A percentile compares a stretch with the other conserved stretches of the same genome.
Conservation (phyloP, 495 filamentous ascomycete genomes). For the Geopyxis carbonaria region DNA sequence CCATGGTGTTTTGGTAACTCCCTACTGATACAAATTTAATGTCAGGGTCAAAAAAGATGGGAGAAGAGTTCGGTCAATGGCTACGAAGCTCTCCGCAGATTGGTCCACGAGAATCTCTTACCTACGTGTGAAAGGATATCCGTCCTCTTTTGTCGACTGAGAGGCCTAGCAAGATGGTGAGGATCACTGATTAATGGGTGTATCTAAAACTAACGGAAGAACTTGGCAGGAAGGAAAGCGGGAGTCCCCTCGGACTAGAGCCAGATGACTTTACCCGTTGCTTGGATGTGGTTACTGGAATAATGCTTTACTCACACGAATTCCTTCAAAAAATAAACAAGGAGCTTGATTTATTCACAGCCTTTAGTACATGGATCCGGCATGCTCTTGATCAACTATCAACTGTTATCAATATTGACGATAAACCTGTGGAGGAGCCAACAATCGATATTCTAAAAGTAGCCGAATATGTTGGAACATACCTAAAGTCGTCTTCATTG, state of each 20-base stretch:
- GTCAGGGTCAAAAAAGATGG: constrained; percentile 85
- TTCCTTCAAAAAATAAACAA: constrained; percentile 54
- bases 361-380: constrained; percentile 72
- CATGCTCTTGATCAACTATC: constrained; percentile 53
- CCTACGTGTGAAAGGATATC: constrained; percentile 70
- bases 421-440: constrained; percentile 23
- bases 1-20: constrained; percentile 1
- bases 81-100: constrained; percentile 54
- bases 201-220: constrained; percentile 27
- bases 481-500: constrained; percentile 21
- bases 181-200: constrained; percentile 30
- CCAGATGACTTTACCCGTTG: constrained; percentile 26
- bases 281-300: constrained; percentile 54
- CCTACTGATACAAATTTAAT: constrained; percentile 11
- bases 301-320: constrained; percentile 56
- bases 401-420: constrained; percentile 25
- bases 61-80: constrained; percentile 66
- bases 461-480: constrained; percentile 22
- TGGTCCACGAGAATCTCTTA: constrained; percentile 72
- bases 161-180: constrained; percentile 72
- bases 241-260: constrained; percentile 24
- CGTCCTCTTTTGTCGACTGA: constrained; percentile 64
- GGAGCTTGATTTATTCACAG: constrained; percentile 59
- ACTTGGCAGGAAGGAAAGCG: constrained; percentile 29
- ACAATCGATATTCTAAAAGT: constrained; percentile 22